Evolutionary conservation across 768 basidiomycete species (phyloP).

Genomic region (Fomitopsis pulvina): DNA sequence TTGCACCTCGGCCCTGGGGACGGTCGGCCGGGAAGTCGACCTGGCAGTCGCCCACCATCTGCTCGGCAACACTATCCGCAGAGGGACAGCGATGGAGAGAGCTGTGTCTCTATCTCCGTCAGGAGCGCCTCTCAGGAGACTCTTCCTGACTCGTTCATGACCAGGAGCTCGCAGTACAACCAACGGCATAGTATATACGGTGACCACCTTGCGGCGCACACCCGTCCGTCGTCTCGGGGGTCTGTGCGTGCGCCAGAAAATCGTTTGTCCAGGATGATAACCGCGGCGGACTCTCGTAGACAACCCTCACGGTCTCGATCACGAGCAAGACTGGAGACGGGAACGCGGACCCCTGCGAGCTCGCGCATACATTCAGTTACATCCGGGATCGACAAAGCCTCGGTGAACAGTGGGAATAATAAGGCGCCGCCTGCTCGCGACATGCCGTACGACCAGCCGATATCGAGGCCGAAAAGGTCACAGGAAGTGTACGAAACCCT

Average conservation of each 20-base stretch:
- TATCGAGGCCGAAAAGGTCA: background rate
- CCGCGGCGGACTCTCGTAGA: background rate
- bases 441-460: background rate
- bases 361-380: background rate
- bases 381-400: background rate
- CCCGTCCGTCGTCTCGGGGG: slow-evolving; percentile 1
- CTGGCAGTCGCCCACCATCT: background rate
- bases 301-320: background rate
- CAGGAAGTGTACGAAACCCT: slow-evolving; percentile 2
- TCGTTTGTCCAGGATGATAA: background rate
- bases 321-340: background rate
- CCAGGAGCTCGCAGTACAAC: background rate
- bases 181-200: background rate
- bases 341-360: background rate
- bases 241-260: background rate
- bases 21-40: background rate
- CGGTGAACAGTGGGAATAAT: background rate
- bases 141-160: background rate
- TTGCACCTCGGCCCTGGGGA: slow-evolving; percentile 1
- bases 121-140: background rate
- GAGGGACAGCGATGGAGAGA: background rate
- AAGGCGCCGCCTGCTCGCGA: background rate
- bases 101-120: slow-evolving; percentile 1
- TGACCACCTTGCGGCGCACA: slow-evolving; percentile 1
- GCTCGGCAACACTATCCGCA: background rate